phyloP scores from a whole-genome alignment of 139 green algal species.

The Coelastrella sp. region DNA sequence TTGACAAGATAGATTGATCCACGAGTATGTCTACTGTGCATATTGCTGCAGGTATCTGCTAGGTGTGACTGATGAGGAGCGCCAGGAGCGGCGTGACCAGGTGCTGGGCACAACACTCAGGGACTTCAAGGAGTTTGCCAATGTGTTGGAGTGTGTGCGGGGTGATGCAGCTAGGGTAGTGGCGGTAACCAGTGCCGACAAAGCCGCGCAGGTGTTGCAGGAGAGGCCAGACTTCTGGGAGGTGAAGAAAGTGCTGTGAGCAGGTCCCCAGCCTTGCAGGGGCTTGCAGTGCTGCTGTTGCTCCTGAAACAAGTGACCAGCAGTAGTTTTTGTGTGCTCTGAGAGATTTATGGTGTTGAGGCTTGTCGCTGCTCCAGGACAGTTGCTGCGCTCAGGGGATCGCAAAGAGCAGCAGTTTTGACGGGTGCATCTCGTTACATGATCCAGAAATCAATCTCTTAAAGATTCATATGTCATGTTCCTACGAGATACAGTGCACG shows the following conservation, averaged over 20 bases:
- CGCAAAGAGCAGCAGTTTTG: too few species aligned
- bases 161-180: conserved; percentile 78
- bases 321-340: too few species aligned
- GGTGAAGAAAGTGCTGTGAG: conserved; percentile 80
- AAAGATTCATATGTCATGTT: too few species aligned
- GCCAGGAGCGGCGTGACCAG: conserved; percentile 92
- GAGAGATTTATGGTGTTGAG: too few species aligned
- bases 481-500: too few species aligned
- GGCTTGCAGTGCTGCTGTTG: neutral
- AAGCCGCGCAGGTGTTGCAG: conserved; percentile 73
- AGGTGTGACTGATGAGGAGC: conserved; percentile 92
- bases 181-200: conserved; percentile 84
- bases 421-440: too few species aligned
- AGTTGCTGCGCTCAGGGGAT: too few species aligned
- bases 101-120: conserved; percentile 81
- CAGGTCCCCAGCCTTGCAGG: neutral
- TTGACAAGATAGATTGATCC: too few species aligned
- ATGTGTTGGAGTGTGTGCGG: conserved; percentile 78
- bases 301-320: too few species aligned
- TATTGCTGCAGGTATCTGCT: conserved; percentile 86
- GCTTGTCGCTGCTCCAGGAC: too few species aligned
- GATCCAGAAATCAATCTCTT: too few species aligned
- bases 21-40: neutral
- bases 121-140: conserved; percentile 89
- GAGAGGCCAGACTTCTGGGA: conserved; percentile 83